Percentiles rank a stretch among this genome's conserved stretches.
Evolutionary conservation across 371 early-diverging fungal genomes (phyloP).

Genomic region (Sporodiniella umbellata): DNA sequence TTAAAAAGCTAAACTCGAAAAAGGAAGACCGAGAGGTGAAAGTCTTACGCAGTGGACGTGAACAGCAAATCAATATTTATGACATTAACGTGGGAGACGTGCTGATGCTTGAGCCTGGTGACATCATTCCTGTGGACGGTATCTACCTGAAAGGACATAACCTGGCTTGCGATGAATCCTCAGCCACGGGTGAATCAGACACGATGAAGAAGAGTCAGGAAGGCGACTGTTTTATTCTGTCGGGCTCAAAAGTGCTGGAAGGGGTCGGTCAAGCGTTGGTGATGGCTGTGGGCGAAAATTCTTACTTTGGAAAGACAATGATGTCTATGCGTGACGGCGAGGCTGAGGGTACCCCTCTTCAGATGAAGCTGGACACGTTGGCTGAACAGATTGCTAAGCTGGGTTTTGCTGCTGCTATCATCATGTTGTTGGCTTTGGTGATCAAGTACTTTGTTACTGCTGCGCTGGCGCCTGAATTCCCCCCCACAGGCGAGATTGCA

Average conservation of each 20-base stretch:
- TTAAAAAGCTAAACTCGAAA: constrained; percentile 88
- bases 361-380: constrained; percentile 79
- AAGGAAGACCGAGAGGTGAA: constrained; percentile 88
- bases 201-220: constrained; percentile 67
- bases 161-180: constrained; percentile 86
- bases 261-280: constrained; percentile 86
- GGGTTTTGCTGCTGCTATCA: constrained; percentile 76
- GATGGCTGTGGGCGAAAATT: constrained; percentile 82
- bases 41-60: constrained; percentile 72
- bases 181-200: constrained; percentile 91
- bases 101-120: constrained; percentile 91
- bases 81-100: constrained; percentile 90
- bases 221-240: constrained; percentile 81
- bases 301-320: constrained; percentile 83
- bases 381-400: constrained; percentile 93
- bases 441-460: constrained; percentile 77
- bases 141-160: constrained; percentile 78
- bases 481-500: constrained; percentile 56
- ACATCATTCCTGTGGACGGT: constrained; percentile 89
- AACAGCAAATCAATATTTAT: constrained; percentile 80
- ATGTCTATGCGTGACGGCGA: constrained; percentile 77
- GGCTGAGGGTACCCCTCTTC: constrained; percentile 88
- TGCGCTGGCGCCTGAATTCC: constrained; percentile 55
- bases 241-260: constrained; percentile 88
- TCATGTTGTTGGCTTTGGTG: constrained; percentile 76